Base-by-base conservation (phyloP, 2,329 filamentous ascomycete species). In the Aspergillus hortae region DNA sequence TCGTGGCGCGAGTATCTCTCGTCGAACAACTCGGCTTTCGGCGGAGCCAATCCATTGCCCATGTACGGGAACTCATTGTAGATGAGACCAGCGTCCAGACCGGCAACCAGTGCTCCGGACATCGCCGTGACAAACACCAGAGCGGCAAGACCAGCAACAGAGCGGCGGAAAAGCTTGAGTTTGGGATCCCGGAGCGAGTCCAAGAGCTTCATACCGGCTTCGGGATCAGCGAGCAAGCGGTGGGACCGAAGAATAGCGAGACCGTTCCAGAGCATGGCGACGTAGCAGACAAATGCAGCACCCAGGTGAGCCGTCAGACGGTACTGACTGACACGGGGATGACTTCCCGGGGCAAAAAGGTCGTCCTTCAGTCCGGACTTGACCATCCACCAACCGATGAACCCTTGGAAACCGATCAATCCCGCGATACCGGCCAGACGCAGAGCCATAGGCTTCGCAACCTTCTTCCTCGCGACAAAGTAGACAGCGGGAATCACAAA, bases 361-460 rank as follows among this genome's bases (percentile, higher is more conserved):
- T 99, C 94, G 68, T 97, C 94, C 70, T 92, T 95, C 56, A 99
- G 79, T 1, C 94, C 94, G 10, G 89, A 95, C 74, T 95, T 95
- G 62, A 99, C 94, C 94, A 99, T 99, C 91, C 94, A 99, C 94
- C 94, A 99, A 49, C 94, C 94, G 58, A 99, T 86, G 65, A 94
- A 83, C 42, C 94, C 94, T 72, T 99, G 94, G 71, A 96, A 94
- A 49, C 90, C 94, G 64, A 99, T 96, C 62, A 97, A 79, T 45
- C 81, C 84, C 41, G 90, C 89, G 57, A 99, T 97, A 11, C 91
- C 92, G 38, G 84, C 75, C 12, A 99, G 79, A 56, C 89, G 87
- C 61, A 79, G 70, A 14, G 90, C 86, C 86, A 96, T 95, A 48
- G 82, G 84, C 48, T 79, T 79, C 21, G 89, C 88, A 43, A 97